Conservation (phyloP, 306 rosid species). For the Dryas octopetala region DNA sequence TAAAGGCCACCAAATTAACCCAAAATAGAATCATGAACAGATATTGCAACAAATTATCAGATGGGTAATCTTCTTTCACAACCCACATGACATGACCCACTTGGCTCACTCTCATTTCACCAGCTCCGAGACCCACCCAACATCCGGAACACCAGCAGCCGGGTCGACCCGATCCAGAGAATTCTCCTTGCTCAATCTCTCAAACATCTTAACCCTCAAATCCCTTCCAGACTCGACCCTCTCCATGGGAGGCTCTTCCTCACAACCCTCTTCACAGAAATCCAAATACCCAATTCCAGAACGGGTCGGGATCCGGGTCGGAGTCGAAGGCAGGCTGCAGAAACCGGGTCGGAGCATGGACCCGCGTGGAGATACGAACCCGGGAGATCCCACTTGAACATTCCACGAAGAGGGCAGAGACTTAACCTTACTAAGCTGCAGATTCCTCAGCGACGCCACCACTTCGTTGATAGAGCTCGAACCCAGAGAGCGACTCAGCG, state of each 20-base stretch:
- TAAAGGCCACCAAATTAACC: constrained; percentile 20
- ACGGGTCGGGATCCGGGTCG: constrained; percentile 56
- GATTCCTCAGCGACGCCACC: constrained; percentile 62
- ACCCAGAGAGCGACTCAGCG: constrained; percentile 57
- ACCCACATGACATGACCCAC: background rate
- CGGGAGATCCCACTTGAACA: constrained; percentile 49
- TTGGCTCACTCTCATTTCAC: constrained; percentile 39
- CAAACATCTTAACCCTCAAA: constrained; percentile 75
- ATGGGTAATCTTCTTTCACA: background rate
- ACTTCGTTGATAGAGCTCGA: constrained; percentile 54
- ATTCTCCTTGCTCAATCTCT: constrained; percentile 77
- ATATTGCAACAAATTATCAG: background rate
- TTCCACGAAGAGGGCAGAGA: constrained; percentile 56
- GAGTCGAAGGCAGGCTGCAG: constrained; percentile 70
- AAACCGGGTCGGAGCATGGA: constrained; percentile 71
- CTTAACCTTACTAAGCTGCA: constrained; percentile 71
- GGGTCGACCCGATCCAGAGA: constrained; percentile 44
- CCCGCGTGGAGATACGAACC: constrained; percentile 64
- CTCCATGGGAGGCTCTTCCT: constrained; percentile 88
- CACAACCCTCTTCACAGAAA: constrained; percentile 42
- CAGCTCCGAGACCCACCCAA: constrained; percentile 84
- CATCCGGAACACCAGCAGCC: constrained; percentile 54
- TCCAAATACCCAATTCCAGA: constrained; percentile 42
- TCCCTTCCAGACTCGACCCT: constrained; percentile 90
- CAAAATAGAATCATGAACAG: constrained; percentile 24